These are phyloP conservation scores for Aspergillus phoenicis DNA, from an alignment of 2,329 filamentous ascomycete genomes.

Conservation along the genomic window DNA sequence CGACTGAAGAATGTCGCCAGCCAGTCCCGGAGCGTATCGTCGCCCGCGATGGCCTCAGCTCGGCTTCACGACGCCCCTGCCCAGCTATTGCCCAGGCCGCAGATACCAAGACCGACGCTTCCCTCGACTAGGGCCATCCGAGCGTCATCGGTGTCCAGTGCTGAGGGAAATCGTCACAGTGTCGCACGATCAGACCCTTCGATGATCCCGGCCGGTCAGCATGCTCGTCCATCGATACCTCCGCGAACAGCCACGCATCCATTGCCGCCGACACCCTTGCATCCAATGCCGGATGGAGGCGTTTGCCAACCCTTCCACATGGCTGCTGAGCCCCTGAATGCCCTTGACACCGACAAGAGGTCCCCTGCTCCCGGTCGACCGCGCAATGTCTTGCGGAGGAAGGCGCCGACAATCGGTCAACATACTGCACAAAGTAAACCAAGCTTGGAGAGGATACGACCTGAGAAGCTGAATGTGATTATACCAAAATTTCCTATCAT, in stretches of 20 bases:
- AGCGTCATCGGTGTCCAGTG: conserved; percentile 33
- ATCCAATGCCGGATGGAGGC: conserved; percentile 12
- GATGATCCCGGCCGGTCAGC: conserved; percentile 25
- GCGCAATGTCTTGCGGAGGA: conserved; percentile 47
- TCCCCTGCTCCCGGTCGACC: conserved; percentile 27
- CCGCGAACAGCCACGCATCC: conserved; percentile 32
- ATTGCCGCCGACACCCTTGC: conserved; percentile 15
- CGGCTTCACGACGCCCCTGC: conserved; percentile 21
- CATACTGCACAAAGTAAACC: conserved; percentile 28
- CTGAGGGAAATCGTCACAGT: conserved; percentile 27
- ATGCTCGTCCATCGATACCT: conserved; percentile 33
- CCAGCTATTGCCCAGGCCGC: conserved; percentile 28
- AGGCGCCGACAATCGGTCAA: conserved; percentile 44
- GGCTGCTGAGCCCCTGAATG: conserved; percentile 12
- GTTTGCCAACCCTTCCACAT: conserved; percentile 10
- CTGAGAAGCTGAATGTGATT: conserved; percentile 35
- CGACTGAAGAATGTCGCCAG: conserved; percentile 30
- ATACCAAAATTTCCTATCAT: conserved; percentile 29
- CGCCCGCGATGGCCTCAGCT: conserved; percentile 26
- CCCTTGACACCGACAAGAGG: conserved; percentile 22
- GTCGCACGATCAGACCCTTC: conserved; percentile 24
- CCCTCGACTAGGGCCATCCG: conserved; percentile 26
- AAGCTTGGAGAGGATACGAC: conserved; percentile 12
- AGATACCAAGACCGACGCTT: conserved; percentile 30
- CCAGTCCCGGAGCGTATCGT: conserved; percentile 29